These are phyloP conservation scores for Fusarium domesticum DNA, from an alignment of 2,329 filamentous ascomycete genomes.

Conservation along the genomic window DNA sequence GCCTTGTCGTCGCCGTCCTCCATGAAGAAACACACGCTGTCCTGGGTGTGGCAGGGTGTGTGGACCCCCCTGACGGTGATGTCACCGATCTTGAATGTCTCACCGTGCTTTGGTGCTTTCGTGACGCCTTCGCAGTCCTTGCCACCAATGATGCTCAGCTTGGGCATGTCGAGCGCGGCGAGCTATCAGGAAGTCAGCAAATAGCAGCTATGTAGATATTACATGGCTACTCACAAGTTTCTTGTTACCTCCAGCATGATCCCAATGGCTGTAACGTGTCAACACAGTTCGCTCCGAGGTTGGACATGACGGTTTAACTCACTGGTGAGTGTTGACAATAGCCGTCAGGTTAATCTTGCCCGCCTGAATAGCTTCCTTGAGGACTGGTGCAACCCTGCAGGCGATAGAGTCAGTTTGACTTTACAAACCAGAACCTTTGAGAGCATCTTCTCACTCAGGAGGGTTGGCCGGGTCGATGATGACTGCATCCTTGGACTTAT, in stretches of 20 bases:
- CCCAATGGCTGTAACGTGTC: constrained; percentile 68
- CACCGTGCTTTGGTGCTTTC: constrained; percentile 69
- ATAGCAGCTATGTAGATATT: neutral
- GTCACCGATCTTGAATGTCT: constrained; percentile 76
- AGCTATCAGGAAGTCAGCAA: constrained; percentile 27
- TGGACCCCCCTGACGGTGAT: constrained; percentile 86
- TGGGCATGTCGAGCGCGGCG: constrained; percentile 50
- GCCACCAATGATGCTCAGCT: constrained; percentile 79
- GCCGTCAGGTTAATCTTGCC: constrained; percentile 78
- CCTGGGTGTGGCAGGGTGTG: constrained; percentile 96
- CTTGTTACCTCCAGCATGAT: constrained; percentile 89
- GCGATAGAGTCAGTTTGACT: neutral
- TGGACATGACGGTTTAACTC: constrained; percentile 36
- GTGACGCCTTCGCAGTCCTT: constrained; percentile 81
- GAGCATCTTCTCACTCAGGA: constrained; percentile 56
- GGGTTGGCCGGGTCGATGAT: constrained; percentile 81
- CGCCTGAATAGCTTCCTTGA: constrained; percentile 69
- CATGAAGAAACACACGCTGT: constrained; percentile 94
- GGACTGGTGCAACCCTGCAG: constrained; percentile 54
- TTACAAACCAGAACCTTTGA: constrained; percentile 6
- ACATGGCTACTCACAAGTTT: constrained; percentile 65
- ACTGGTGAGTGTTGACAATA: constrained; percentile 98
- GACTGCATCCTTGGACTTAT: constrained; percentile 73
- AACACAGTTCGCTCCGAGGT: neutral
- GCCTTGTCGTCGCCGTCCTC: constrained; percentile 72